Evolutionary conservation across 2,329 filamentous ascomycete species (phyloP), one percentile per base, ranked within the genome.

Genomic region (Pseudomassariella vexata): DNA sequence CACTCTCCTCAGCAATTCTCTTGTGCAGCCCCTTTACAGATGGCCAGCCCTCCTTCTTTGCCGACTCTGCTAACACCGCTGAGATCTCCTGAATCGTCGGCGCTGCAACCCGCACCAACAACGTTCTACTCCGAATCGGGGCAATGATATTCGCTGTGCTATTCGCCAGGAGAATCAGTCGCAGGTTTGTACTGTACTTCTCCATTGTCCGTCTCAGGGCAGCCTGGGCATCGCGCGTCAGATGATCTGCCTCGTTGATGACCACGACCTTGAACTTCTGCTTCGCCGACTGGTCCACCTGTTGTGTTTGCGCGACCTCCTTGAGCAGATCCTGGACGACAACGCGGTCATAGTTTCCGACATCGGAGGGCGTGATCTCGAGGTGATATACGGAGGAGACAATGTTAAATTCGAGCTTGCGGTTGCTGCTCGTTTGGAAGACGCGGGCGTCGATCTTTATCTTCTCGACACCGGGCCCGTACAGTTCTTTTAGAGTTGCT

Each of bases 351-450:
- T 95, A 95, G 58, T 84, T 94, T 39, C 90, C 92, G 5, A 98
- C 92, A 48, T 98, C 92, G 1, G 87, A 94, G 0, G 92, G 92
- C 6, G 92, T 98, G 53, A 98, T 98, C 59, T 98, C 92, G 48
- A 98, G 81, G 60, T 98, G 92, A 64, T 98, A 98, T 42, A 95
- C 80, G 1, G 90, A 96, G 26, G 89, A 81, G 34, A 98, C 92
- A 43, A 98, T 94, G 65, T 95, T 98, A 75, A 98, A 98, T 63
- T 98, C 92, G 49, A 98, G 82, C 63, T 98, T 98, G 56, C 92
- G 87, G 60, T 95, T 96, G 53, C 82, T 84, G 15, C 79, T 89
- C 1, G 92, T 96, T 62, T 95, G 89, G 66, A 98, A 98, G 37
- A 95, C 84, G 43, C 92, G 85, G 9, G 88, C 86, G 56, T 98